A percentile compares a stretch with the other conserved stretches of the same genome.
Conservation (phyloP, 75 land plant species). For the Selaginella tamariscina region DNA sequence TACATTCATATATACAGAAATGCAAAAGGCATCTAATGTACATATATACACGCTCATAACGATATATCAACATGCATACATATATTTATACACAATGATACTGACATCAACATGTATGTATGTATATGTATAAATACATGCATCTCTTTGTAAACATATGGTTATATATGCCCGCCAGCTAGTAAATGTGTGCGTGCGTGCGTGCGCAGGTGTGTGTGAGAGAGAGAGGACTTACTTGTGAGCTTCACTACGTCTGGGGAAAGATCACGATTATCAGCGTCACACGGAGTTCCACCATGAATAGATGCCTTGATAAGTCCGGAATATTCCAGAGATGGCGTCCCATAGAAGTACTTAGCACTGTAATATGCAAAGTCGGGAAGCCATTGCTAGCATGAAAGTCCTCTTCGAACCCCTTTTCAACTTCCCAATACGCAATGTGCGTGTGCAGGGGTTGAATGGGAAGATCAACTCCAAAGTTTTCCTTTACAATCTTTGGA, state of each 20-base stretch:
- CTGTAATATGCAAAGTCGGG: constrained; percentile 64
- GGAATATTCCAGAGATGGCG: constrained; percentile 73
- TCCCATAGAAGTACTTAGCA: constrained; percentile 61
- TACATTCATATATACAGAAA: too few relatives aligned
- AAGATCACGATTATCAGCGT: constrained; percentile 51
- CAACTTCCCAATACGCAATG: constrained; percentile 68
- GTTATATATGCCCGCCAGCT: too few relatives aligned
- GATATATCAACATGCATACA: too few relatives aligned
- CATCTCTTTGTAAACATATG: too few relatives aligned
- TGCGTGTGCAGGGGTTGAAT: constrained; percentile 53
- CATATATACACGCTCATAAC: too few relatives aligned
- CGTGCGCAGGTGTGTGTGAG: too few relatives aligned
- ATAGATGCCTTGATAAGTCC: constrained; percentile 59
- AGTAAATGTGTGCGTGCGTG: too few relatives aligned
- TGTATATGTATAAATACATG: too few relatives aligned
- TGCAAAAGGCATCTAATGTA: too few relatives aligned
- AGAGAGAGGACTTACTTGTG: too few relatives aligned
- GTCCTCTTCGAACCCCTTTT: constrained; percentile 16
- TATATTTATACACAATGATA: too few relatives aligned
- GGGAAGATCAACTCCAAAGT: constrained; percentile 44
- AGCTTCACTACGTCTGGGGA: constrained; percentile 15
- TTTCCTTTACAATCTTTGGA: constrained; percentile 34
- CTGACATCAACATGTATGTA: too few relatives aligned
- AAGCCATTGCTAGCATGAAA: constrained; percentile 41
- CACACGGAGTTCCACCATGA: constrained; percentile 56